Base-by-base conservation (phyloP, 2,329 filamentous ascomycete genomes). In the Curvularia hawaiiensis region DNA sequence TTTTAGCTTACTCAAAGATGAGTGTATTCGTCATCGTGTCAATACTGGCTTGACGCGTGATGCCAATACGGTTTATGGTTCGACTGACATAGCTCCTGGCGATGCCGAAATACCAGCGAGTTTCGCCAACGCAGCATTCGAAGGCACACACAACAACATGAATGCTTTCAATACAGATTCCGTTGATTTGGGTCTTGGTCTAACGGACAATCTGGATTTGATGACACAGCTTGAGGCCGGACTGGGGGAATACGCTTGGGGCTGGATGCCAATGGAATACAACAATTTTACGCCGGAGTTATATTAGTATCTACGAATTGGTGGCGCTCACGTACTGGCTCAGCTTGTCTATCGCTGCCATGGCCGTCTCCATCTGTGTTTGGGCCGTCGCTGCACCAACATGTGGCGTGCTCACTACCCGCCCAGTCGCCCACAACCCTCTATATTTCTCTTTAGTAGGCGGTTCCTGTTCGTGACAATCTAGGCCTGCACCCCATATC, bases 371-470 rank as follows among this genome's bases (percentile, higher is more conserved):
- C 41, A 70, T 68, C 58, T 79, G 78, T 4, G 72, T 77, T 52
- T 75, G 67, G 4, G 62, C 64, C 2, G 81, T 83, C 0, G 80
- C 75, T 1, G 79, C 80, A 8, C 81, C 81, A 44, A 83, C 59
- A 70, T 85, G 82, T n/a, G 82, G 81, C 33, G 77, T 82, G 22
- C 81, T 69, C 1, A 83, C 74, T 51, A 85, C 64, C 54, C 82
- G 81, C 3, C 81, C 79, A 24, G 77, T 75, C 38, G 72, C 68
- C 16, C 70, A 73, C 9, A 79, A 74, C 8, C 79, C 60, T 48
- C 81, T 66, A 10, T 78, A 77, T 8, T 71, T 76, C 40, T 64
- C 67, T 33, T 71, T 74, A 0, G 74, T 78, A 9, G 76, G 78
- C 18, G 81, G 81, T 58, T 84, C 81, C 18, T 72, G 67, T 40